Evolutionary conservation across 331 rosid species (phyloP).

Genomic region (Quercus phellos): DNA sequence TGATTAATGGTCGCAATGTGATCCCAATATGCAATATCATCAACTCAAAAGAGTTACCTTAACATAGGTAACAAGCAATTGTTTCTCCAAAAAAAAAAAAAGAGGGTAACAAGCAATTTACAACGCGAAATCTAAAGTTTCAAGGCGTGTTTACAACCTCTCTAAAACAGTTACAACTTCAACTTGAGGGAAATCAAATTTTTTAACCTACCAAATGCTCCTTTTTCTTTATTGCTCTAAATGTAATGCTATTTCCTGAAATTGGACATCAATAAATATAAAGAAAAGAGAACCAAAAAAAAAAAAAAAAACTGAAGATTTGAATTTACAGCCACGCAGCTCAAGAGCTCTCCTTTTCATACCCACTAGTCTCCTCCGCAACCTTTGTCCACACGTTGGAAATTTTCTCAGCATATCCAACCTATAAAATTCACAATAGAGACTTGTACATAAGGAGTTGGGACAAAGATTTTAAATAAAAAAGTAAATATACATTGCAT

Average conservation of each 20-base stretch:
- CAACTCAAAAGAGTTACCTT: background rate
- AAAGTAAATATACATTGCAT: background rate
- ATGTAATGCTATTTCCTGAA: conserved; percentile 17
- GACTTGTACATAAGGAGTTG: background rate
- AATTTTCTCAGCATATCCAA: conserved; percentile 80
- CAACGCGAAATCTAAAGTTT: conserved; percentile 4
- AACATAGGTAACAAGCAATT: background rate
- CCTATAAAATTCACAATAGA: conserved; percentile 37
- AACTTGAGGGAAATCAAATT: conserved; percentile 16
- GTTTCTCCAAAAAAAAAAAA: too few relatives aligned
- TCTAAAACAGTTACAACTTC: conserved; percentile 24
- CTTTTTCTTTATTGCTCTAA: conserved; percentile 11
- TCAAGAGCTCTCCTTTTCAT: conserved; percentile 50
- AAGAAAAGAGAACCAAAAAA: conserved; percentile 6
- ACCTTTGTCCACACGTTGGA: conserved; percentile 82
- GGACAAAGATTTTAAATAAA: background rate
- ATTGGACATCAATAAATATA: conserved; percentile 7
- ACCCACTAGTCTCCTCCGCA: conserved; percentile 58
- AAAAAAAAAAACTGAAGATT: conserved; percentile 13
- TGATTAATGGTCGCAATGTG: background rate
- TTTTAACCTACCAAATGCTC: conserved; percentile 11
- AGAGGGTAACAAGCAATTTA: background rate
- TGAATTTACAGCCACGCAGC: conserved; percentile 35
- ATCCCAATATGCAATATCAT: background rate
- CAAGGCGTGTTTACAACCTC: background rate